Percentiles rank a stretch among this genome's conserved stretches.
Conservation (phyloP, 2,329 filamentous ascomycete genomes). For the Cercospora brassicicola region DNA sequence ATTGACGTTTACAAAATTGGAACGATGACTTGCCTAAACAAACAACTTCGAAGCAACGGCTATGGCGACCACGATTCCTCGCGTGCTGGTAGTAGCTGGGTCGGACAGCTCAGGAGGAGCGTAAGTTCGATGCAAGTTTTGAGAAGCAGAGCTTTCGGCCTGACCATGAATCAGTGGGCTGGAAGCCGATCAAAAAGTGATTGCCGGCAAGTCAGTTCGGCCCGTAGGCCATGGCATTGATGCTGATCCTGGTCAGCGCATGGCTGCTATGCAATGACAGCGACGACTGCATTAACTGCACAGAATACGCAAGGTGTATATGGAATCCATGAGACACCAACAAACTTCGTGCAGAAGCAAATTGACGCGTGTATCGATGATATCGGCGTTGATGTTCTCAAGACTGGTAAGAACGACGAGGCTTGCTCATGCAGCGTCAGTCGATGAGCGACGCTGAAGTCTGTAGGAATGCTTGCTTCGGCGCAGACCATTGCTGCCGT, state of each 20-base stretch:
- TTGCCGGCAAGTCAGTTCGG: conserved; percentile 42
- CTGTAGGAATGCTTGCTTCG: conserved; percentile 78
- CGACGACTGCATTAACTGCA: conserved; percentile 91
- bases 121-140: conserved; percentile 52
- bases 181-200: conserved; percentile 93
- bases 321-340: conserved; percentile 75
- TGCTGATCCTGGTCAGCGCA: conserved; percentile 56
- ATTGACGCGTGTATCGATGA: conserved; percentile 83
- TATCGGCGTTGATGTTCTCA: conserved; percentile 84
- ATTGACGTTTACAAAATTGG: conserved; percentile 5
- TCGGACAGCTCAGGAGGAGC: conserved; percentile 90
- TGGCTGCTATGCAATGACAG: conserved; percentile 93
- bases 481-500: conserved; percentile 68
- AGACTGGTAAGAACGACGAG: conserved; percentile 67
- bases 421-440: not conserved
- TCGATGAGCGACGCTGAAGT: conserved; percentile 18
- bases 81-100: conserved; percentile 79
- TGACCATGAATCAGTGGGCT: conserved; percentile 64
- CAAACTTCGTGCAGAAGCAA: conserved; percentile 77
- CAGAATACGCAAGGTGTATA: conserved; percentile 87
- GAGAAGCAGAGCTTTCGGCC: not conserved
- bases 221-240: not conserved
- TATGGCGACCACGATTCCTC: conserved; percentile 37
- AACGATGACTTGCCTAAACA: conserved; percentile 4
- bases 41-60: not conserved